Percentiles rank a stretch among this genome's conserved stretches.
phyloP scores from a whole-genome alignment of 176 grass and related monocot genomes.

The Neostapfia colusana region DNA sequence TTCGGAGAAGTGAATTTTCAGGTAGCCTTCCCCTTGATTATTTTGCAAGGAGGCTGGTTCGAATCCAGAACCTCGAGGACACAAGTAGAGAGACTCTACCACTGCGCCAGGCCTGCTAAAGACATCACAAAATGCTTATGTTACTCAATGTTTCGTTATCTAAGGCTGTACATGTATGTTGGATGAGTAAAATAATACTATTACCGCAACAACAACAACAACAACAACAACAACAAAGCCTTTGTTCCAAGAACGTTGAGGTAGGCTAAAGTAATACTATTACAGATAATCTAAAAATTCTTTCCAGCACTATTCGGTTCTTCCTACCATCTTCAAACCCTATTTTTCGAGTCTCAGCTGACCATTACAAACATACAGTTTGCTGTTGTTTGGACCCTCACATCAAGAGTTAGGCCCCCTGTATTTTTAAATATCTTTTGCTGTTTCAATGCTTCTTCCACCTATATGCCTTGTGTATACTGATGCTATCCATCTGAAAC shows the following conservation, averaged over 20 bases:
- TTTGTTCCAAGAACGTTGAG: too few species aligned
- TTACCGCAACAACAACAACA: too few species aligned
- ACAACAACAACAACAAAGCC: too few species aligned
- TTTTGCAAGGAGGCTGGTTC: too few species aligned
- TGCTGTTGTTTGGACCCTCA: slow-evolving; percentile 20
- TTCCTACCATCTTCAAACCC: not conserved
- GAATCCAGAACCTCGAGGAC: too few species aligned
- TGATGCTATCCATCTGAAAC: slow-evolving; percentile 31
- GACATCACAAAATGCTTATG: not conserved
- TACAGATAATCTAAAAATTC: not conserved
- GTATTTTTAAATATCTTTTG: not conserved
- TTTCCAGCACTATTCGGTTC: not conserved
- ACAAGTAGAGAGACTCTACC: too few species aligned
- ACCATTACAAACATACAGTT: slow-evolving; percentile 5
- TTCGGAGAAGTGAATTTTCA: too few species aligned
- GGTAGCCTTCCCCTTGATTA: too few species aligned
- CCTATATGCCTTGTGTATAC: slow-evolving; percentile 2
- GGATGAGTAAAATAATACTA: slow-evolving; percentile 12
- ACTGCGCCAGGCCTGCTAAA: too few species aligned
- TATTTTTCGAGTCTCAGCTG: slow-evolving; percentile 7
- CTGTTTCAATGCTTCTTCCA: not conserved
- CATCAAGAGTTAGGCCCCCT: not conserved
- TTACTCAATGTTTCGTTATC: not conserved
- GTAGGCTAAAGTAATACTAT: not conserved
- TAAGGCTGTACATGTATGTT: not conserved